Percentiles rank a stretch among this genome's conserved stretches.
These are phyloP conservation scores for Chaetomiaceae sp. DNA, from an alignment of 2,329 filamentous ascomycete genomes.

Conservation along the genomic window DNA sequence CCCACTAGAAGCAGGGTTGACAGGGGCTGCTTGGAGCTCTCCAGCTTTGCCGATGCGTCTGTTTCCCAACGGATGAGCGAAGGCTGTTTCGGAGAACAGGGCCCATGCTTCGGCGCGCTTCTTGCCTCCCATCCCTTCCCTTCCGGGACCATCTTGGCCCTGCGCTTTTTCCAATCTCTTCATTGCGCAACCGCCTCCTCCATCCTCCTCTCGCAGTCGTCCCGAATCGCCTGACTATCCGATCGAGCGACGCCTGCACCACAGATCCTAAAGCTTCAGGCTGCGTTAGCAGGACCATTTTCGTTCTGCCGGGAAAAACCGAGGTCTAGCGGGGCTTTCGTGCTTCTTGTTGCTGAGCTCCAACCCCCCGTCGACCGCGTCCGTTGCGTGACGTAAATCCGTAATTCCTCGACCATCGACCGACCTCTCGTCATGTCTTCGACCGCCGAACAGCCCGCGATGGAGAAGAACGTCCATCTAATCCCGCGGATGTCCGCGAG, in stretches of 20 bases:
- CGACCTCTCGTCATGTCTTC: not conserved
- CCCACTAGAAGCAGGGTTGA: too few relatives aligned
- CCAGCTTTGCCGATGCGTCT: not conserved
- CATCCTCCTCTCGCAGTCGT: not conserved
- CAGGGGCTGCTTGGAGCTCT: too few relatives aligned
- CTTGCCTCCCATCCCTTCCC: not conserved
- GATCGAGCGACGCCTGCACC: not conserved
- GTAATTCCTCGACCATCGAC: too few relatives aligned
- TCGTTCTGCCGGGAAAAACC: too few relatives aligned
- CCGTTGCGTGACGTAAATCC: too few relatives aligned
- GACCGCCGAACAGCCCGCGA: conserved; percentile 7
- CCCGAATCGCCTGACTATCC: not conserved
- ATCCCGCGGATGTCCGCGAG: conserved; percentile 48
- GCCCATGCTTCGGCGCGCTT: conserved; percentile 14
- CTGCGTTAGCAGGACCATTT: not conserved
- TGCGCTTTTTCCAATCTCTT: not conserved
- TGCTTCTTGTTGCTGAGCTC: too few relatives aligned
- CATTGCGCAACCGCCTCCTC: not conserved
- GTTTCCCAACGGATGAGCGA: too few relatives aligned
- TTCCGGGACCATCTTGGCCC: not conserved
- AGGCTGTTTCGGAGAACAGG: conserved; percentile 9
- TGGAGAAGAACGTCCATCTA: conserved; percentile 24
- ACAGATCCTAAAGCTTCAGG: too few relatives aligned
- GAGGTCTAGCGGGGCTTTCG: too few relatives aligned
- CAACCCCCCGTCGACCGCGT: too few relatives aligned